Base-by-base conservation (phyloP, 2,329 filamentous ascomycete genomes). In the Coleophoma eucalyptorum region DNA sequence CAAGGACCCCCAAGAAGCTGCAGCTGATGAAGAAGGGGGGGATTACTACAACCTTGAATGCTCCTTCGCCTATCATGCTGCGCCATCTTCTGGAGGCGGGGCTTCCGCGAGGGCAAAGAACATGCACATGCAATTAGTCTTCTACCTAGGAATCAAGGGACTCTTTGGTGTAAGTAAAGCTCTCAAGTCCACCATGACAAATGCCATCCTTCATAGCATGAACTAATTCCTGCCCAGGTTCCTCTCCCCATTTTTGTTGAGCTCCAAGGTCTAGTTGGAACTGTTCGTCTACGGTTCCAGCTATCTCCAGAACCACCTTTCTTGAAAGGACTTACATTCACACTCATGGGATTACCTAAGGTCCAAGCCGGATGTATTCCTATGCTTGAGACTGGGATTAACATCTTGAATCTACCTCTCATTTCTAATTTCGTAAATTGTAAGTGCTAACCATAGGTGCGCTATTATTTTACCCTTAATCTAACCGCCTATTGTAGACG, bases 371-470 rank as follows among this genome's bases (percentile, higher is more conserved):
- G 90, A 2, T 97, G 93, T 64, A 86, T 91, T 13, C 94, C 94
- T 0, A 94, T 97, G 86, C 69, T 97, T n/a, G 84, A 94, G 65
- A 87, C 84, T 57, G 93, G 91, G 2, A 85, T 95, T 54, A 97
- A 97, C 59, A 84, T 97, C 43, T 74, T 97, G 21, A 96, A 97
- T 60, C 73, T 97, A 10, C 93, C 93, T 0, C 69, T 97, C 35
- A 97, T 97, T 61, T 95, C 90, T 13, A 95, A 95, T 62, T 97
- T 99, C 65, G 93, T 97, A 69, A 96, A 97, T 69, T 96, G 46
- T 55, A 47, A 37, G 50, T 41, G 21, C 12, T 33, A 1, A 15
- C 12, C 11, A 13, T 26, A 26, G 6, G 26, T 5, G 10, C 10
- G 10, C 26, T 8, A 8, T 26, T 26, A 8, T 26, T 26, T 8